These are phyloP conservation scores for Corynespora cassiicola DNA, from an alignment of 2,329 filamentous ascomycete species.

Conservation along the genomic window DNA sequence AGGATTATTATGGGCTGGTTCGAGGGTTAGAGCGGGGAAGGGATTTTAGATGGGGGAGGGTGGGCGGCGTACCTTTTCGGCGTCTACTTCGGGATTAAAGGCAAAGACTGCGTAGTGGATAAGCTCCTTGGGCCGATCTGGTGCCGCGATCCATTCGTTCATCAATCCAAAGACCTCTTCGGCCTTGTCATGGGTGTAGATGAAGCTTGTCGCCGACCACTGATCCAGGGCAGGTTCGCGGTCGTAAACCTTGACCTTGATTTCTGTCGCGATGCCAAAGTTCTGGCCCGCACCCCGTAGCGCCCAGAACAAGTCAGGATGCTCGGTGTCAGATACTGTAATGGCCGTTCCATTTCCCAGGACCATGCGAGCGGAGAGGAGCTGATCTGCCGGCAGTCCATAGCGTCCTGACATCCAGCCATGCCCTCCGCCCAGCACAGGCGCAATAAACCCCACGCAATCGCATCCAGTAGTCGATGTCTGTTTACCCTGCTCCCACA, in stretches of 20 bases:
- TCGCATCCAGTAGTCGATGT: conserved; percentile 25
- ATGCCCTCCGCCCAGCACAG: conserved; percentile 65
- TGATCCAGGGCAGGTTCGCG: conserved; percentile 9
- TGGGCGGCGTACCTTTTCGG: conserved; percentile 14
- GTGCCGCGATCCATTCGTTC: conserved; percentile 20
- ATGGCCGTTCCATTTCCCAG: conserved; percentile 44
- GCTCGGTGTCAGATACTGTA: conserved; percentile 33
- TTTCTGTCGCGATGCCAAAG: conserved; percentile 38
- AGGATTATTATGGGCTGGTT: conserved; percentile 18
- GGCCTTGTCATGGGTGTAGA: conserved; percentile 23
- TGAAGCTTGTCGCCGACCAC: conserved; percentile 19
- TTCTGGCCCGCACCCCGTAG: conserved; percentile 45
- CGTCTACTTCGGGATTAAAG: conserved; percentile 17
- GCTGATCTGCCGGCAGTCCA: conserved; percentile 30
- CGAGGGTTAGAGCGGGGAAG: background rate
- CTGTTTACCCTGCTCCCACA: conserved; percentile 36
- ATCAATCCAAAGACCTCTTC: conserved; percentile 16
- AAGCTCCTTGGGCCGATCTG: conserved; percentile 14
- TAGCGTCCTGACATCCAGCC: conserved; percentile 61
- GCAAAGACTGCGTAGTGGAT: conserved; percentile 19
- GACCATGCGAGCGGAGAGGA: conserved; percentile 41
- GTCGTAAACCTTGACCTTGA: conserved; percentile 26
- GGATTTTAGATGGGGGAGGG: background rate
- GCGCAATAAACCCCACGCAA: conserved; percentile 59
- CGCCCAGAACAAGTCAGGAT: conserved; percentile 48